Percentiles rank a stretch among this genome's conserved stretches.
Conservation (phyloP, 2,329 filamentous ascomycete species). For the Xylariaceae sp. region DNA sequence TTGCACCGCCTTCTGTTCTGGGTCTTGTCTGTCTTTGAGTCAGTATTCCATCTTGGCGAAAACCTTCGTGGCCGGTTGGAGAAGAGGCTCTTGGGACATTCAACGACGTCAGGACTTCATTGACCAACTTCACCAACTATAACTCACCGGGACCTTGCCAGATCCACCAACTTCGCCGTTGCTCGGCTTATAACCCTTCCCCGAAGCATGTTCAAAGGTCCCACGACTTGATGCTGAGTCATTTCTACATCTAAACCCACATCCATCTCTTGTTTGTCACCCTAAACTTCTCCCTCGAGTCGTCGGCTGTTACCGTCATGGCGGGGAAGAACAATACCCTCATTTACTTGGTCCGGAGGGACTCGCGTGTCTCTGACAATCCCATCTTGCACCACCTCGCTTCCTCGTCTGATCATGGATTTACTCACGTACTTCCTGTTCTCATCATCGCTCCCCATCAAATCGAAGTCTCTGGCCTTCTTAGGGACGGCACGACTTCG, state of each 20-base stretch:
- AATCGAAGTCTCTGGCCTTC: conserved; percentile 66
- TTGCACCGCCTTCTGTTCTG: no score
- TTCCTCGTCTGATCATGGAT: conserved; percentile 41
- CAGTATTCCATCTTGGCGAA: background rate
- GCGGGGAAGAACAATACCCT: conserved; percentile 44
- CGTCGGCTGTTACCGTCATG: no score
- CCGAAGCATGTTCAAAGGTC: no score
- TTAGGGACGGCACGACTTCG: conserved; percentile 44
- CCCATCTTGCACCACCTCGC: conserved; percentile 57
- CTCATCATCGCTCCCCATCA: conserved; percentile 64
- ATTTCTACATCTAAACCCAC: no score
- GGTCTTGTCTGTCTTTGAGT: background rate
- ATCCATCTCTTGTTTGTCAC: no score
- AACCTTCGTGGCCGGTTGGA: background rate
- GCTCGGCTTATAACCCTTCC: background rate
- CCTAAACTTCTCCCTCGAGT: no score
- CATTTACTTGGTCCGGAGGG: conserved; percentile 64
- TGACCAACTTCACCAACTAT: background rate
- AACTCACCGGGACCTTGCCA: conserved; percentile 2
- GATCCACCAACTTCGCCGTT: conserved; percentile 6
- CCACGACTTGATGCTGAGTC: no score
- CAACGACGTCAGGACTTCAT: conserved; percentile 2
- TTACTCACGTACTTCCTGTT: conserved; percentile 64
- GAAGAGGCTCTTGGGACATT: background rate
- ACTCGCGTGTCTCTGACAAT: conserved; percentile 68